Evolutionary conservation across 2,329 filamentous ascomycete genomes (phyloP), one percentile per base, ranked within the genome.

Genomic region (Ophiostoma australiae): DNA sequence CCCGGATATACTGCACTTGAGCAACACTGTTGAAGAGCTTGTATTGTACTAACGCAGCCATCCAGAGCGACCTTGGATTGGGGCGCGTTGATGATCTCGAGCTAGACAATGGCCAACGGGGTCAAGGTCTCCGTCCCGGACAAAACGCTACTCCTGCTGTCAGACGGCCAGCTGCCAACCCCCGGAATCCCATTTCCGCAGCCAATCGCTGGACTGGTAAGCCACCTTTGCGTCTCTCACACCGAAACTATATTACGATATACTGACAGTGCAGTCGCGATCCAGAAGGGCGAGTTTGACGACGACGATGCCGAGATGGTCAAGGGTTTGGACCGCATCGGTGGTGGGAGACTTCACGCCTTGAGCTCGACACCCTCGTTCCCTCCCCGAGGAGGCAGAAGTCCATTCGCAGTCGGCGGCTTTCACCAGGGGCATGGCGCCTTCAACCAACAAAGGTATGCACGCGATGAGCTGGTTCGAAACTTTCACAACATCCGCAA

Each of bases 241-340:
- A 20, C 39, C 4, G 35, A 63, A 5, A 39, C n/a, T 4, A 11
- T 39, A n/a, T 6, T 15, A 2, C 7, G 15, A 37, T 13, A 8
- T 35, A 68, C 23, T 27, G 3, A 15, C 44, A 6, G 8, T 63
- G 6, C 20, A 74, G 74, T 20, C 17, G 74, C 74, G 0, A 73
- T 75, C 23, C 15, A 70, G 3, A 44, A 70, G 2, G 74, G 74
- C 4, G 70, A 66, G 1, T 75, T 75, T 33, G 73, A 75, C 52
- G 74, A 75, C n/a, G 73, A 74, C 10, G 74, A 75, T 20, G 74
- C 74, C 1, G 74, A 75, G 20, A 65, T 70, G 2, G 74, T 74
- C 52, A 74, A 74, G 17, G 71, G 69, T 20, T 63, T 75, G 2
- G 73, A 72, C 63, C 48, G 52, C 4, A 74, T 75, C 31, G 71